phyloP scores from a whole-genome alignment of 495 filamentous ascomycete genomes.

The Echria macrotheca region DNA sequence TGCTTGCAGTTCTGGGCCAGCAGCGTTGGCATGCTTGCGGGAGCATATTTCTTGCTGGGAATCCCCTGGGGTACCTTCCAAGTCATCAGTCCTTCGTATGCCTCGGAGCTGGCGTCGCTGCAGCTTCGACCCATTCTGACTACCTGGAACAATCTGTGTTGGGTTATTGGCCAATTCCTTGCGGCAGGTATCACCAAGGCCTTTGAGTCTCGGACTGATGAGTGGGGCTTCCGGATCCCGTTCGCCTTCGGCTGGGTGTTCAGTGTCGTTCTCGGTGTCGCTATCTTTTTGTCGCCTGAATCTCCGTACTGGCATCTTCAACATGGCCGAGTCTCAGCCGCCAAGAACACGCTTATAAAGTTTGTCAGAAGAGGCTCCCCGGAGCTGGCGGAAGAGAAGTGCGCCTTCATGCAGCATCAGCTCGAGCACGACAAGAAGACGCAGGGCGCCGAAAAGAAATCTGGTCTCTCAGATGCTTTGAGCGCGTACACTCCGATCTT shows the following conservation, averaged over 20 bases:
- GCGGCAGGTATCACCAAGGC: slow-evolving; percentile 52
- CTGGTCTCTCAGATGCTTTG: too few relatives aligned
- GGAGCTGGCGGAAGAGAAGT: slow-evolving; percentile 53
- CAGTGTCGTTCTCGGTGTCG: slow-evolving; percentile 56
- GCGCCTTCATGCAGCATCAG: slow-evolving; percentile 66
- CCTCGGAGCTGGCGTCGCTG: slow-evolving; percentile 55
- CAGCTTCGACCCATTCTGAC: slow-evolving; percentile 56
- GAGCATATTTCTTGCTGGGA: slow-evolving; percentile 63
- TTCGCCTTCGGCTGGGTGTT: slow-evolving; percentile 69
- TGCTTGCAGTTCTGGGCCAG: slow-evolving; percentile 59
- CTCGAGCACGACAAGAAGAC: slow-evolving; percentile 54
- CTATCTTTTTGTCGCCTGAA: slow-evolving; percentile 61
- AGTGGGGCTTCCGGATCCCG: slow-evolving; percentile 57
- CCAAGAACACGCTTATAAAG: slow-evolving; percentile 44
- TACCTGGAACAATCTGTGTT: slow-evolving; percentile 65
- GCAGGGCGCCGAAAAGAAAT: slow-evolving; percentile 30
- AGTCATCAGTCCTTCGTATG: slow-evolving; percentile 48
- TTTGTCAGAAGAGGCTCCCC: slow-evolving; percentile 44
- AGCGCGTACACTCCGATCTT: slow-evolving; percentile 51
- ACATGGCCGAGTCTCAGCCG: slow-evolving; percentile 46
- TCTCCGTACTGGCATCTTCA: slow-evolving; percentile 74
- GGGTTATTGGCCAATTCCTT: slow-evolving; percentile 63
- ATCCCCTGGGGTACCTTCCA: slow-evolving; percentile 66
- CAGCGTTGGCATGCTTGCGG: slow-evolving; percentile 54
- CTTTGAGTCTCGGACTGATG: slow-evolving; percentile 42